A percentile compares a stretch with the other conserved stretches of the same genome.
Conservation (phyloP, 2,329 filamentous ascomycete genomes). For the Phialophora expanda region DNA sequence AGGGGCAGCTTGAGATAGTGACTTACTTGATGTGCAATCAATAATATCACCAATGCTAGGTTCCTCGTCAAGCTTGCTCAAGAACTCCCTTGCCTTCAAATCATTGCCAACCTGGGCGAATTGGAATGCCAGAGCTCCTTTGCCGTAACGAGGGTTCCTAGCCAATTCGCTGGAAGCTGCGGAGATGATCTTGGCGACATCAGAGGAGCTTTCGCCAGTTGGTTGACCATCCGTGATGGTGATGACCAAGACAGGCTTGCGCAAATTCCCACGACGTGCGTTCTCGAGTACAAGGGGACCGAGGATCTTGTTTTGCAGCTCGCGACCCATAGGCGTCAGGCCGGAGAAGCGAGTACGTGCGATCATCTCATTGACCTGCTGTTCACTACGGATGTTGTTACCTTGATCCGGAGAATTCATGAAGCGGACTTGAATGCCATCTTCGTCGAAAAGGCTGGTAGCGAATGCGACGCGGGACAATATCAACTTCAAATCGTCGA, state of each 20-base stretch:
- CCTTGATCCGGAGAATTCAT: slow-evolving; percentile 66
- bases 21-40: slow-evolving; percentile 71
- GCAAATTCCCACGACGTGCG: slow-evolving; percentile 59
- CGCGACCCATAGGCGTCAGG: slow-evolving; percentile 69
- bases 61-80: slow-evolving; percentile 68
- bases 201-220: slow-evolving; percentile 63
- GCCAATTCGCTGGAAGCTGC: slow-evolving; percentile 59
- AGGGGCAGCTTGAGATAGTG: slow-evolving; percentile 2
- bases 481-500: slow-evolving; percentile 69
- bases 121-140: slow-evolving; percentile 67
- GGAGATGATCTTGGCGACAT: slow-evolving; percentile 63
- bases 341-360: slow-evolving; percentile 66
- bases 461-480: slow-evolving; percentile 67
- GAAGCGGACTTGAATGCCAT: slow-evolving; percentile 71
- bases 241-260: slow-evolving; percentile 69
- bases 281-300: slow-evolving; percentile 63
- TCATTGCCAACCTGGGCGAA: slow-evolving; percentile 74
- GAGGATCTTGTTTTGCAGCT: slow-evolving; percentile 66
- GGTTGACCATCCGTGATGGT: slow-evolving; percentile 71
- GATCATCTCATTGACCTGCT: slow-evolving; percentile 65
- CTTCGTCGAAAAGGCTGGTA: slow-evolving; percentile 70
- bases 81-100: slow-evolving; percentile 66
- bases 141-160: slow-evolving; percentile 58
- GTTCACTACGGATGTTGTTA: slow-evolving; percentile 62
- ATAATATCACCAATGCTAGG: slow-evolving; percentile 65